phyloP scores from a whole-genome alignment of 768 basidiomycete genomes.

The Fomitopsis serialis region DNA sequence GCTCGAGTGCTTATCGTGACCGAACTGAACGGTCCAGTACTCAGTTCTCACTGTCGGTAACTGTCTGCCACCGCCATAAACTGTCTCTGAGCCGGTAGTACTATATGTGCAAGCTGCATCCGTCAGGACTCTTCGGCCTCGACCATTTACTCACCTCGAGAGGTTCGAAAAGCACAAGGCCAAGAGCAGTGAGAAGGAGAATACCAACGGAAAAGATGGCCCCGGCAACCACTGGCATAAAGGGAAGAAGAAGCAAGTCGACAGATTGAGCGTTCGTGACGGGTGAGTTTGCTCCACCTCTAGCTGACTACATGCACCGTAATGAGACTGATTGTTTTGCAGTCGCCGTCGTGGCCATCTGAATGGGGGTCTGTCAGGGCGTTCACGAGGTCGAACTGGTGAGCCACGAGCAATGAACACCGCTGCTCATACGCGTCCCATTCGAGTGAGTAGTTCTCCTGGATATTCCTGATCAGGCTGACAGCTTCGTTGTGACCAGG shows the following conservation, averaged over 20 bases:
- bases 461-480: conserved; percentile 62
- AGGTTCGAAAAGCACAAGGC: conserved; percentile 2
- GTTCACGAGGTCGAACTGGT: not conserved
- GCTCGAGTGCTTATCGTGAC: too few relatives aligned
- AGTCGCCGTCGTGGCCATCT: not conserved
- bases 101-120: too few relatives aligned
- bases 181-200: not conserved
- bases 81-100: too few relatives aligned
- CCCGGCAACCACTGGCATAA: not conserved
- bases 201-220: not conserved
- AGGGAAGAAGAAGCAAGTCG: not conserved
- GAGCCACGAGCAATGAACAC: conserved; percentile 48
- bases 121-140: too few relatives aligned
- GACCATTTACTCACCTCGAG: too few relatives aligned
- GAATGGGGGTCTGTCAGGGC: not conserved
- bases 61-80: too few relatives aligned
- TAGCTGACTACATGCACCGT: too few relatives aligned
- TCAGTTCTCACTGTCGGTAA: too few relatives aligned
- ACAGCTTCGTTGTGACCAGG: conserved; percentile 81
- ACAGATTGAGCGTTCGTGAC: not conserved
- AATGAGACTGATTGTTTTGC: too few relatives aligned
- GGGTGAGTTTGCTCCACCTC: too few relatives aligned
- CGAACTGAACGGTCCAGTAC: too few relatives aligned
- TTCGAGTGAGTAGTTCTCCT: conserved; percentile 58
- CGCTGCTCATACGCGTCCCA: conserved; percentile 83